Conservation (phyloP, 106 monocot species). For the Dactylorhiza incarnata region DNA sequence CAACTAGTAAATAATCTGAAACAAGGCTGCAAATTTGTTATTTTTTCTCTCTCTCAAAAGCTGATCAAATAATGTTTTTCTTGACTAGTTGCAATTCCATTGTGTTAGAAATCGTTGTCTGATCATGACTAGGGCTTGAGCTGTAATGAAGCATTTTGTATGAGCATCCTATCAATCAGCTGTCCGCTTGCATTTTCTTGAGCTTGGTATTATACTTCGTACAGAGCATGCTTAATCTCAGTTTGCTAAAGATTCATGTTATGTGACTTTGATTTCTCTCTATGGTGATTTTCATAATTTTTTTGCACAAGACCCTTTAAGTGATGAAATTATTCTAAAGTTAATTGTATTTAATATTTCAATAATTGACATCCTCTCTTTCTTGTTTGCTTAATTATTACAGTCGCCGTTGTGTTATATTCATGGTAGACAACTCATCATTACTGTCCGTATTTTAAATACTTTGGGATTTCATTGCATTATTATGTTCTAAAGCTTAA, state of each 20-base stretch:
- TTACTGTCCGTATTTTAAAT: neutral
- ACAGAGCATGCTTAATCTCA: neutral
- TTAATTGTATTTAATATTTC: neutral
- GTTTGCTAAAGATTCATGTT: neutral
- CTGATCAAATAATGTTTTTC: too few species aligned
- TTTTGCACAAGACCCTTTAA: neutral
- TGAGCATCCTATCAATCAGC: neutral
- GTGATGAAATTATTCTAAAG: neutral
- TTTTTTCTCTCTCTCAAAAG: too few species aligned
- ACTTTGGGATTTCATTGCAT: neutral
- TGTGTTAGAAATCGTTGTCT: too few species aligned
- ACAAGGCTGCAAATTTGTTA: too few species aligned
- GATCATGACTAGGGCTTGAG: too few species aligned
- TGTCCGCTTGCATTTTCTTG: neutral
- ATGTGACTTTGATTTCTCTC: neutral
- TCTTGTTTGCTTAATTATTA: neutral
- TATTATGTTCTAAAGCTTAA: neutral
- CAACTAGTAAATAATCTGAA: too few species aligned
- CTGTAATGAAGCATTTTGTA: neutral
- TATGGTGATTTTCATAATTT: neutral
- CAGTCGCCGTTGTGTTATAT: neutral
- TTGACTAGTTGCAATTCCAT: too few species aligned
- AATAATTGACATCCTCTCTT: neutral
- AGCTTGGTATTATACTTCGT: neutral
- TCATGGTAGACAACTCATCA: neutral